Percentiles rank a stretch among this genome's conserved stretches.
Evolutionary conservation across 768 basidiomycete species (phyloP).

Genomic region (Termitomyces sp.): DNA sequence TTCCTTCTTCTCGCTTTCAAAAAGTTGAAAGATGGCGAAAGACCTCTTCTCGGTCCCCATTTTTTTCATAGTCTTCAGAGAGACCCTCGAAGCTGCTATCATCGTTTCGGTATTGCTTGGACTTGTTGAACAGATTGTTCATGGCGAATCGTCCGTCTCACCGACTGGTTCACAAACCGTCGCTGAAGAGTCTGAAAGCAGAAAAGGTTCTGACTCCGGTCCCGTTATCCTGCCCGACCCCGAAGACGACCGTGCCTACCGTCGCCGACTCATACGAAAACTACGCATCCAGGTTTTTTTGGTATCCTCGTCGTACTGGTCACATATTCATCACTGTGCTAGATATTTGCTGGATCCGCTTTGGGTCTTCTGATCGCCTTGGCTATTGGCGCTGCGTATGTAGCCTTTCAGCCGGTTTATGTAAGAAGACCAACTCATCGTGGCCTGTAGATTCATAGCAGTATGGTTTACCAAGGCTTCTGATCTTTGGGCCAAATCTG

Average conservation of each 20-base stretch:
- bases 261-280: conserved; percentile 54
- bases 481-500: conserved; percentile 80
- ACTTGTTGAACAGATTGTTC: conserved; percentile 83
- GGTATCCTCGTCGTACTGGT: not conserved
- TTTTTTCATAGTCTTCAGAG: conserved; percentile 95
- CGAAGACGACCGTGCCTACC: conserved; percentile 26
- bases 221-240: conserved; percentile 2
- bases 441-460: conserved; percentile 62
- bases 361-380: conserved; percentile 77
- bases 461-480: conserved; percentile 92
- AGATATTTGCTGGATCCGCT: conserved; percentile 77
- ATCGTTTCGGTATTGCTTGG: conserved; percentile 90
- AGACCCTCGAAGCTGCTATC: conserved; percentile 89
- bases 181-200: conserved; percentile 18
- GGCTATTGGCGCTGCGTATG: conserved; percentile 77
- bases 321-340: not conserved
- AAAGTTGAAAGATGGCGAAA: conserved; percentile 48
- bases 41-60: conserved; percentile 87
- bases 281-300: conserved; percentile 59
- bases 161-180: conserved; percentile 9
- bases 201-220: conserved; percentile 20
- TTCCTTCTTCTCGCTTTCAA: conserved; percentile 9
- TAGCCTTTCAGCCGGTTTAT: not conserved
- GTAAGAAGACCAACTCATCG: not conserved
- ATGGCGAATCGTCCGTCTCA: conserved; percentile 28